These are phyloP conservation scores for Saccharomycopsis selenospora DNA, from an alignment of 805 yeast genomes.

Conservation along the genomic window DNA sequence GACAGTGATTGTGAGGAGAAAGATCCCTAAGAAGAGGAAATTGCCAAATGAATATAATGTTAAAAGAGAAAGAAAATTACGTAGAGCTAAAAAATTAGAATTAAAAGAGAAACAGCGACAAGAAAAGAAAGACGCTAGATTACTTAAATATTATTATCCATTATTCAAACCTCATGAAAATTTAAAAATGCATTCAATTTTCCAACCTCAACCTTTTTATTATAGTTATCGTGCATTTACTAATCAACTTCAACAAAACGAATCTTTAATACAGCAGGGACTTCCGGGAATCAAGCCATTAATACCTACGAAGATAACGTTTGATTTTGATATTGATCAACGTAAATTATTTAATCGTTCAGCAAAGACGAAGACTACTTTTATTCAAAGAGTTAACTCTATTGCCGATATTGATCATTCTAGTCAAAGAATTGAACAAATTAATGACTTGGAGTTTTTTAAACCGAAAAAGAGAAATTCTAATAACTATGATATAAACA, in stretches of 20 bases:
- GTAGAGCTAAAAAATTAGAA: constrained; percentile 6
- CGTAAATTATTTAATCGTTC: constrained; percentile 8
- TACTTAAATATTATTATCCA: constrained; percentile 52
- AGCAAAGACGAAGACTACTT: background rate
- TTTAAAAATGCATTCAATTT: constrained; percentile 57
- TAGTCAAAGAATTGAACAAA: background rate
- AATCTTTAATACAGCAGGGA: constrained; percentile 43
- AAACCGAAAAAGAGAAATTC: constrained; percentile 18
- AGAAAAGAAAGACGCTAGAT: constrained; percentile 27
- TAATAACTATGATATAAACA: constrained; percentile 18
- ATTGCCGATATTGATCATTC: background rate
- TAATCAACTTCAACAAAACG: constrained; percentile 16
- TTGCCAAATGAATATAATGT: background rate
- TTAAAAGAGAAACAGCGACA: constrained; percentile 18
- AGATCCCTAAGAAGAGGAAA: background rate
- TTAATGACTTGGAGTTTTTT: constrained; percentile 25
- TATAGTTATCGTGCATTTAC: constrained; percentile 47
- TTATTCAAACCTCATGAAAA: constrained; percentile 48
- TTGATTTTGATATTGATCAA: constrained; percentile 13
- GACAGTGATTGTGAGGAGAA: constrained; percentile 1
- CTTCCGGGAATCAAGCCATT: constrained; percentile 9
- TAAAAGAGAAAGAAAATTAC: background rate
- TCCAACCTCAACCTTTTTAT: constrained; percentile 53
- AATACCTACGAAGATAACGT: constrained; percentile 6
- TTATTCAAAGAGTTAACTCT: background rate